Evolutionary conservation across 2,329 filamentous ascomycete species (phyloP), one percentile per base, ranked within the genome.

Genomic region (Penicillium nordicum): DNA sequence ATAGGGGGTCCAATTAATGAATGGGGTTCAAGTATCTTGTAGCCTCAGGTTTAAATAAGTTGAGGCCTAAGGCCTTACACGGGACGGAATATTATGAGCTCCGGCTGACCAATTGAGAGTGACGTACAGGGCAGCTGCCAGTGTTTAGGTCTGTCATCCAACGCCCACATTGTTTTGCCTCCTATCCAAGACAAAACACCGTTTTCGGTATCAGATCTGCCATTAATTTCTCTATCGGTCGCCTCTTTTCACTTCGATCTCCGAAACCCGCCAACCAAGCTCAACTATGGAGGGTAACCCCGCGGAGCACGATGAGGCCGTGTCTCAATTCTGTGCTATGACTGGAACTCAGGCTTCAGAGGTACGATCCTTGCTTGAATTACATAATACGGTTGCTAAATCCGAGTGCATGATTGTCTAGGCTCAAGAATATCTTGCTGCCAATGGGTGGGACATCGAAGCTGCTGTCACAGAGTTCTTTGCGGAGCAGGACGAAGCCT

Each of bases 371-470:
- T 5, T n/a, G 4, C 21, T 29, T 3, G 1, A 21, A 3, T 18
- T 25, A 23, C n/a, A 18, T 4, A 8, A 2, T 10, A 21, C 3
- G 1, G 44, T 59, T 30, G 50, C 53, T 56, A 21, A 50, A 37
- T 18, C 32, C 8, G 5, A 27, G 4, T 3, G 29, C 10, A 16
- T 54, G 23, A 10, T 29, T 27, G 30, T 30, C 1, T 60, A 92
- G 88, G 88, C 88, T 45, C 79, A 79, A 54, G 80, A 87, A 58
- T 88, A 88, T 63, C 84, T 93, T 8, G 77, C 79, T 23, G 80
- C 82, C 36, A 85, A 82, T 66, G 76, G 82, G 61, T 91, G 88
- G 87, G 82, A 91, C 66, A 75, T 90, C 42, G 79, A 82, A 62
- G 76, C 79, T 10, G 88, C 88, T 16, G 81, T 83, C 52, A 80